Evolutionary conservation across 1,139 yeast species (phyloP).

Genomic region (Geotrichum macrosporum): DNA sequence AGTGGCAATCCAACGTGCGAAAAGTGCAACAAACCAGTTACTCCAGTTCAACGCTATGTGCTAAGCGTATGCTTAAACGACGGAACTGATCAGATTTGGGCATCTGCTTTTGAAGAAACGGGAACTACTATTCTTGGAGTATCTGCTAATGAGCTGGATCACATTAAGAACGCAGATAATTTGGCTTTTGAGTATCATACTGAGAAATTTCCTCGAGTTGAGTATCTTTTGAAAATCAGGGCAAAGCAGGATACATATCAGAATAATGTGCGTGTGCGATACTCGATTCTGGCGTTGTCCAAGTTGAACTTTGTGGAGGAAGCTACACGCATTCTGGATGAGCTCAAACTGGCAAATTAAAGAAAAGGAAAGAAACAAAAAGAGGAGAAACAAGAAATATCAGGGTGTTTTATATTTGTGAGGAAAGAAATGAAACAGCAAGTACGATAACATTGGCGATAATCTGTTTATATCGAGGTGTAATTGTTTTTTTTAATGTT

Average conservation of each 20-base stretch:
- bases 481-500: no score
- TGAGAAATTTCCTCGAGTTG: slow-evolving; percentile 57
- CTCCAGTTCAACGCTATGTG: slow-evolving; percentile 76
- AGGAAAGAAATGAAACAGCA: no score
- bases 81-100: slow-evolving; percentile 78
- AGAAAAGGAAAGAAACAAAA: background rate
- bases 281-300: slow-evolving; percentile 55
- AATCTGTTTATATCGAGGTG: no score
- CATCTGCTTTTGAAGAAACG: slow-evolving; percentile 80
- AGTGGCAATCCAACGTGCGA: slow-evolving; percentile 85
- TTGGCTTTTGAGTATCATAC: slow-evolving; percentile 50
- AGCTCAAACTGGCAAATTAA: slow-evolving; percentile 1
- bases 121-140: slow-evolving; percentile 66
- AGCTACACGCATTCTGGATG: slow-evolving; percentile 48
- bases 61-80: slow-evolving; percentile 71
- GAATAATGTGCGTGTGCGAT: slow-evolving; percentile 72
- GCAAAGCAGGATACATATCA: slow-evolving; percentile 83
- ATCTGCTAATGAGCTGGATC: slow-evolving; percentile 70
- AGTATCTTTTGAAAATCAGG: slow-evolving; percentile 67
- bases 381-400: background rate
- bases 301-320: slow-evolving; percentile 60
- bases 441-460: no score
- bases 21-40: slow-evolving; percentile 69
- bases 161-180: no score
- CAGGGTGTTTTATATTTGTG: no score